Evolutionary conservation across 768 basidiomycete genomes (phyloP).

Genomic region (Boletus reticulatus): DNA sequence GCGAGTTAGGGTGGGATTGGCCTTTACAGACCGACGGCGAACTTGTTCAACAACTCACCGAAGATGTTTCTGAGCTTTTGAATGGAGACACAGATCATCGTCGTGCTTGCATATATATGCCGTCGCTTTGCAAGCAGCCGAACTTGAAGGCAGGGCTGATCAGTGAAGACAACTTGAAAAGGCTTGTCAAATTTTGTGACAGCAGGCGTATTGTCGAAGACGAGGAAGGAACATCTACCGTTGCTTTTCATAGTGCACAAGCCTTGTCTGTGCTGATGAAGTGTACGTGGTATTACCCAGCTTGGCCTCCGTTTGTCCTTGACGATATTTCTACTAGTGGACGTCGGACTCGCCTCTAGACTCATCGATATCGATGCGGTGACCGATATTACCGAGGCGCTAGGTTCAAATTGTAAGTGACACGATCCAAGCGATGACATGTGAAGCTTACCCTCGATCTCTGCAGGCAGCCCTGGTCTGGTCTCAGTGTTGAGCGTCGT

Average conservation of each 20-base stretch:
- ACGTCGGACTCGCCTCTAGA: slow-evolving; percentile 4
- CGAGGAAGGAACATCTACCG: slow-evolving; percentile 17
- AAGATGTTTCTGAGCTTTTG: slow-evolving; percentile 18
- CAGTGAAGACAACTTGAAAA: slow-evolving; percentile 15
- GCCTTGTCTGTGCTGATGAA: slow-evolving; percentile 27
- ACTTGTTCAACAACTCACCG: not conserved
- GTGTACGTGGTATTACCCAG: slow-evolving; percentile 1
- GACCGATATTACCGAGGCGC: slow-evolving; percentile 13
- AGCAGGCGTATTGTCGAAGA: not conserved
- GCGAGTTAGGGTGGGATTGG: slow-evolving; percentile 25
- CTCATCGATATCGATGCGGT: slow-evolving; percentile 19
- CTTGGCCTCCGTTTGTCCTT: not conserved
- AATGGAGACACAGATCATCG: not conserved
- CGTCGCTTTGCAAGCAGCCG: slow-evolving; percentile 25
- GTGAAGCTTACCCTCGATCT: not conserved
- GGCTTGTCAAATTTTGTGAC: slow-evolving; percentile 20
- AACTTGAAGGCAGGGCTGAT: slow-evolving; percentile 14
- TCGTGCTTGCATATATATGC: slow-evolving; percentile 29
- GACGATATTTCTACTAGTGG: slow-evolving; percentile 8
- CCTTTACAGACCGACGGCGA: slow-evolving; percentile 3
- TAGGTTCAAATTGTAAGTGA: slow-evolving; percentile 18
- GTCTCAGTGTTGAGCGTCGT: slow-evolving; percentile 24
- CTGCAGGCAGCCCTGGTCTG: slow-evolving; percentile 17
- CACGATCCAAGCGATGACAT: not conserved
- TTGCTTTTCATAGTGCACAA: slow-evolving; percentile 25